Base-by-base conservation (phyloP, 495 filamentous ascomycete species). In the Glarea lozoyensis region DNA sequence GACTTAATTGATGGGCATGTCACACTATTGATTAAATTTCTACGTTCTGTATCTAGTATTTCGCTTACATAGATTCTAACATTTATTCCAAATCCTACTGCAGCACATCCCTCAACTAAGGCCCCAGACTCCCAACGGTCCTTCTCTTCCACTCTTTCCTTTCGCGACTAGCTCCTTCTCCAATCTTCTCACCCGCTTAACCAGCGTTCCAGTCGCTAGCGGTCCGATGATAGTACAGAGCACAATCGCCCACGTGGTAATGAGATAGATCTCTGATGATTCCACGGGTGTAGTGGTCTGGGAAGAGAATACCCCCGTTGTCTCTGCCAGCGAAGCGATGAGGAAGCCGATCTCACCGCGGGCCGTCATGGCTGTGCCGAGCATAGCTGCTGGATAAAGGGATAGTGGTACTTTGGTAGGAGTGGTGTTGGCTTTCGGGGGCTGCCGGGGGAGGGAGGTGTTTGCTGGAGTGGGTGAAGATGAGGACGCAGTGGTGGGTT, bases 321-420 rank as follows among this genome's bases (percentile, higher is more conserved):
- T 58, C 18, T 71, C 55, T 10, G 69, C 72, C 40, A 82, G 62
- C 2, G 83, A 78, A 4, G 83, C 78, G 45, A 92, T 84, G 16
- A 90, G 61, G 42, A 86, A 85, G 0, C 84, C 84, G 19, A 90
- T 82, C 54, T 94, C 85, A 2, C 85, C 86, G 24, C 84, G 71
- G 0, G 86, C 76, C 0, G 82, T 73, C 84, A 89, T 89, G 0
- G 82, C 73, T 25, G 65, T 54, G 0, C 70, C 68, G 11, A 86
- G 49, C 6, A 86, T 76, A 0, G 68, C 58, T 2, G 77, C 58
- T 5, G 79, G 78, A 37, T 82, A 78, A 5, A 32, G 25, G 18
- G 27, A 43, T 3, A 31, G 40, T 4, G 38, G 21, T 25, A 16
- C 27, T 22, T 31, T 20, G 37, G 30, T 32, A n/a, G n/a, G n/a